These are phyloP conservation scores for Penicillium maclennaniae DNA, from an alignment of 495 filamentous ascomycete genomes.

Conservation along the genomic window DNA sequence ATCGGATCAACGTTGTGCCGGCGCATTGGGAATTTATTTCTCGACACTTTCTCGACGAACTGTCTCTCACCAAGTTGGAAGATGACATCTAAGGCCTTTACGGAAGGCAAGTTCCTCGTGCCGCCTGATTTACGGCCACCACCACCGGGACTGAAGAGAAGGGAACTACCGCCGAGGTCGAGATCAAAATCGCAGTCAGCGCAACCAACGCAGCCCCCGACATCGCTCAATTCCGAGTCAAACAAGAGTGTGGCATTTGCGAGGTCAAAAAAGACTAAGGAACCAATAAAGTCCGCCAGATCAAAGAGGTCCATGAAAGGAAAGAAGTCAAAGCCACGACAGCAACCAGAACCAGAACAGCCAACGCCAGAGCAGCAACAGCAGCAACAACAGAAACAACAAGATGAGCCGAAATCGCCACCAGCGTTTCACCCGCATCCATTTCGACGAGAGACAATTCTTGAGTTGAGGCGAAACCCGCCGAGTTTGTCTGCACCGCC, in stretches of 20 bases:
- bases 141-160: not conserved
- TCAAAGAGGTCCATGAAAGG: too few species aligned
- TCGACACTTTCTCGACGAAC: not conserved
- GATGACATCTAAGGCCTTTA: not conserved
- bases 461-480: not conserved
- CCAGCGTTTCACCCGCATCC: too few species aligned
- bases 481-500: not conserved
- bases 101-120: not conserved
- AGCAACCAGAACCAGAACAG: not conserved
- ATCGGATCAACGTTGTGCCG: conserved; percentile 26
- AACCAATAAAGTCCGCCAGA: too few species aligned
- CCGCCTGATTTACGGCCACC: not conserved
- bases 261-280: too few species aligned
- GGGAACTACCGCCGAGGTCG: not conserved
- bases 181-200: too few species aligned
- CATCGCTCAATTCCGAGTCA: not conserved
- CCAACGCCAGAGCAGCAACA: too few species aligned
- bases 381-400: not conserved
- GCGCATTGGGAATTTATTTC: conserved; percentile 12
- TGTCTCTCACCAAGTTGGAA: not conserved
- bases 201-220: not conserved
- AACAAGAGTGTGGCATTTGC: too few species aligned
- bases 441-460: not conserved
- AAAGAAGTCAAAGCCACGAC: too few species aligned
- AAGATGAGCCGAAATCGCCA: not conserved